A percentile compares a stretch with the other conserved stretches of the same genome.
phyloP scores from a whole-genome alignment of 495 filamentous ascomycete genomes.

The Aspergillus wentii region DNA sequence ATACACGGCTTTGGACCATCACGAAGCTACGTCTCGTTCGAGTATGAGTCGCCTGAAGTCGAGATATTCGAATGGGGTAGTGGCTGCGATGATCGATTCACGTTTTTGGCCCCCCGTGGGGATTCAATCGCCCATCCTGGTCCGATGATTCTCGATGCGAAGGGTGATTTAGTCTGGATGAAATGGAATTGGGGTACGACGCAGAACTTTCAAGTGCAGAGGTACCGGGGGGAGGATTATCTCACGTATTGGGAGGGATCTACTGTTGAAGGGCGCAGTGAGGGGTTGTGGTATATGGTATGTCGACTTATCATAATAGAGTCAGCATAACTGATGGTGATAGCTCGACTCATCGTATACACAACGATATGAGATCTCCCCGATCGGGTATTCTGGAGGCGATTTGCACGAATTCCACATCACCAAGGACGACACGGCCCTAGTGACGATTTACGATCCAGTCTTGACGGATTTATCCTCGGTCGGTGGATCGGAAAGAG shows the following conservation, averaged over 20 bases:
- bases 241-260: constrained; percentile 53
- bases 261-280: constrained; percentile 42
- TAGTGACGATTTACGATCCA: constrained; percentile 18
- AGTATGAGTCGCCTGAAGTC: constrained; percentile 26
- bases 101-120: constrained; percentile 40
- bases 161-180: constrained; percentile 42
- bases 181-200: constrained; percentile 34
- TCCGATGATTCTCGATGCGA: constrained; percentile 42
- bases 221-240: constrained; percentile 40
- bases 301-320: not conserved
- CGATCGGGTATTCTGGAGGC: constrained; percentile 25
- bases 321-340: not conserved
- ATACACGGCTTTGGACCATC: constrained; percentile 32
- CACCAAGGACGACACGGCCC: constrained; percentile 14
- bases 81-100: constrained; percentile 37
- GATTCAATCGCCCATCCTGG: constrained; percentile 36
- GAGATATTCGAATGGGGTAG: constrained; percentile 23
- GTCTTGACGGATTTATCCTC: constrained; percentile 8
- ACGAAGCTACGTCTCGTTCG: constrained; percentile 25
- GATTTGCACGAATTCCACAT: constrained; percentile 22
- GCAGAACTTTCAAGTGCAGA: constrained; percentile 43
- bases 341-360: constrained; percentile 42
- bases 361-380: constrained; percentile 28
- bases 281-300: constrained; percentile 48
- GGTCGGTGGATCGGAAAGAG: constrained; percentile 20